These are phyloP conservation scores for Chloranthus sessilifolius DNA, from an alignment of 164 flowering plant genomes.

Conservation along the genomic window DNA sequence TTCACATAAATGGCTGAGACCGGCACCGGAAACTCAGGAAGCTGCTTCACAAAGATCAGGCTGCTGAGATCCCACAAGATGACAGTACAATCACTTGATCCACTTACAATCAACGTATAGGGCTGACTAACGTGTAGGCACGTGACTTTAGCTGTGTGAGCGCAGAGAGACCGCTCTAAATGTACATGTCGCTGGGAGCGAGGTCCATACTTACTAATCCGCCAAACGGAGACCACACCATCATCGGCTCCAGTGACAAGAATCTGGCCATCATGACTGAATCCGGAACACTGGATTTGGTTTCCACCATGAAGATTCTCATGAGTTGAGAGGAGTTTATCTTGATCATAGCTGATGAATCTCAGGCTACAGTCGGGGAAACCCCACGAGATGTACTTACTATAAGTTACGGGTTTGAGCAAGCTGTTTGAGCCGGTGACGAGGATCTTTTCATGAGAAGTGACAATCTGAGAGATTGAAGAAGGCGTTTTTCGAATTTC, in stretches of 20 bases:
- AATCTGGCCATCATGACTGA: slow-evolving; percentile 81
- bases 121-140: slow-evolving; percentile 90
- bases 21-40: slow-evolving; percentile 89
- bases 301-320: slow-evolving; percentile 91
- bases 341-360: slow-evolving; percentile 86
- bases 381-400: slow-evolving; percentile 93
- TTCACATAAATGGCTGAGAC: slow-evolving; percentile 87
- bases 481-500: slow-evolving; percentile 59
- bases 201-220: slow-evolving; percentile 55
- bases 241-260: slow-evolving; percentile 95
- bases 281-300: slow-evolving; percentile 84
- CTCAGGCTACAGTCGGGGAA: slow-evolving; percentile 94
- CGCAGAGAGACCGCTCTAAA: slow-evolving; percentile 76
- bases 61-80: slow-evolving; percentile 96
- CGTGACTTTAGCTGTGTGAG: slow-evolving; percentile 77
- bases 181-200: slow-evolving; percentile 43
- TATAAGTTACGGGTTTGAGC: slow-evolving; percentile 79
- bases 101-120: slow-evolving; percentile 85
- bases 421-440: slow-evolving; percentile 61
- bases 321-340: slow-evolving; percentile 85
- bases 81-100: slow-evolving; percentile 91
- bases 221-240: slow-evolving; percentile 79
- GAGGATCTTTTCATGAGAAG: slow-evolving; percentile 69
- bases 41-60: slow-evolving; percentile 77
- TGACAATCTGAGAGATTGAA: slow-evolving; percentile 55